Conservation (phyloP, 257 asterid species). For the Primulina huaijiensis region DNA sequence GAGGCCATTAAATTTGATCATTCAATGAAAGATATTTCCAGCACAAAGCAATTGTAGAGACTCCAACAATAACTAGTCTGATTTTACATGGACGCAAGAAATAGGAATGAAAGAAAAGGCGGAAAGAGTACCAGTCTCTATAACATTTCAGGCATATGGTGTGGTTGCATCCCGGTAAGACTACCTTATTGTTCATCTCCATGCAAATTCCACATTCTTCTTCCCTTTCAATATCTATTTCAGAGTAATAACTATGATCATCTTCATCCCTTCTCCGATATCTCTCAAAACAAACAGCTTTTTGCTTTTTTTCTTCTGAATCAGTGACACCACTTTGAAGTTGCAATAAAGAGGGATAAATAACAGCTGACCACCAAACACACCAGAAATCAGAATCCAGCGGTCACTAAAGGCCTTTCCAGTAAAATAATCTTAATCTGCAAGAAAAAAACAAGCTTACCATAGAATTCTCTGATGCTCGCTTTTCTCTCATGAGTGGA, state of each 20-base stretch:
- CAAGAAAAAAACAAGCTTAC: constrained; percentile 36
- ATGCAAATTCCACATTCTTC: constrained; percentile 98
- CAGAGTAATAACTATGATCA: constrained; percentile 45
- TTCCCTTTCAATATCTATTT: constrained; percentile 77
- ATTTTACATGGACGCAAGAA: background rate
- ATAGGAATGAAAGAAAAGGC: background rate
- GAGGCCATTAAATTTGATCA: background rate
- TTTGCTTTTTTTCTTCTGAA: constrained; percentile 82
- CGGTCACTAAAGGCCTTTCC: background rate
- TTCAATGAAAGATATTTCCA: background rate
- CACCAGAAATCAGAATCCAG: constrained; percentile 23
- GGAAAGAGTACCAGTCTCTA: constrained; percentile 67
- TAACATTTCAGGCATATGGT: constrained; percentile 92
- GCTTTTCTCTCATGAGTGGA: constrained; percentile 92
- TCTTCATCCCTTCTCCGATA: constrained; percentile 76
- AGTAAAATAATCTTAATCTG: constrained; percentile 7
- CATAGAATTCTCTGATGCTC: constrained; percentile 87
- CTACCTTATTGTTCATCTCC: constrained; percentile 81
- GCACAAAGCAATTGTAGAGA: background rate
- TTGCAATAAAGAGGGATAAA: constrained; percentile 86
- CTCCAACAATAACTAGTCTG: background rate
- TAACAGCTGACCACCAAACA: constrained; percentile 59
- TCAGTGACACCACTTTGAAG: constrained; percentile 82
- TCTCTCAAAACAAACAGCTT: constrained; percentile 69
- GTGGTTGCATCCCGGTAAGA: constrained; percentile 83